Percentiles rank a stretch among this genome's conserved stretches.
Conservation (phyloP, 108 stramenopile species). For the Ochromonas danica region DNA sequence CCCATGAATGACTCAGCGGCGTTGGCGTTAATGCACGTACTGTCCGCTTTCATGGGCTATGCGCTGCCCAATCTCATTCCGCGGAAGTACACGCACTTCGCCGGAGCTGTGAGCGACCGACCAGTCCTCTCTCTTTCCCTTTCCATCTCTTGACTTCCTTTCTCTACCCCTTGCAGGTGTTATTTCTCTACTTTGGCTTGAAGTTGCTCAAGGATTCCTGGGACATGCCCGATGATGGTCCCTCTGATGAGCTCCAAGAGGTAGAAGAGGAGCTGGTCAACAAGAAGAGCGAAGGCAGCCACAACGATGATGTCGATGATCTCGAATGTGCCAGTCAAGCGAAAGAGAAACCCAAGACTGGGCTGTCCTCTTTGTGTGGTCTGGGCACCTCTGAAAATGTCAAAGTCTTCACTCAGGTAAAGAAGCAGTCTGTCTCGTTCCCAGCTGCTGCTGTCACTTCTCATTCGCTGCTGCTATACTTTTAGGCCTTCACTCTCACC, state of each 20-base stretch:
- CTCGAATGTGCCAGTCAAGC: slow-evolving; percentile 33
- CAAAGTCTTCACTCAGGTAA: slow-evolving; percentile 68
- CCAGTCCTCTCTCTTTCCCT: background rate
- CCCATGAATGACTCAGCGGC: slow-evolving; percentile 1
- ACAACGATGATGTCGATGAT: slow-evolving; percentile 41
- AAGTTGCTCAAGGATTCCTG: slow-evolving; percentile 79
- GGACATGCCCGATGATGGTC: slow-evolving; percentile 70
- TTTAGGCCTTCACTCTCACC: slow-evolving; percentile 78
- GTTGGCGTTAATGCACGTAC: slow-evolving; percentile 82
- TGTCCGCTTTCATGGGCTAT: slow-evolving; percentile 82
- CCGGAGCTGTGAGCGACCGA: slow-evolving; percentile 42
- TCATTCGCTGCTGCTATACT: background rate
- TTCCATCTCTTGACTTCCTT: background rate
- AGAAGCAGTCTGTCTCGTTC: background rate
- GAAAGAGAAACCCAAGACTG: slow-evolving; percentile 28
- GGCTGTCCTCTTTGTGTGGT: background rate
- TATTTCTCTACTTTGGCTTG: slow-evolving; percentile 97
- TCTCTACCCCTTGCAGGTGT: slow-evolving; percentile 58
- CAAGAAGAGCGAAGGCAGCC: slow-evolving; percentile 39
- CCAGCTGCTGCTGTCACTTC: background rate
- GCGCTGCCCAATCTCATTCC: slow-evolving; percentile 83
- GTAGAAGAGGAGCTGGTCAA: slow-evolving; percentile 86
- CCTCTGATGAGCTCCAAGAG: slow-evolving; percentile 95
- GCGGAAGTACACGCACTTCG: slow-evolving; percentile 84
- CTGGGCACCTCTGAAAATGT: slow-evolving; percentile 67